These are phyloP conservation scores for Penicillium antarcticum DNA, from an alignment of 495 filamentous ascomycete genomes.

Conservation along the genomic window DNA sequence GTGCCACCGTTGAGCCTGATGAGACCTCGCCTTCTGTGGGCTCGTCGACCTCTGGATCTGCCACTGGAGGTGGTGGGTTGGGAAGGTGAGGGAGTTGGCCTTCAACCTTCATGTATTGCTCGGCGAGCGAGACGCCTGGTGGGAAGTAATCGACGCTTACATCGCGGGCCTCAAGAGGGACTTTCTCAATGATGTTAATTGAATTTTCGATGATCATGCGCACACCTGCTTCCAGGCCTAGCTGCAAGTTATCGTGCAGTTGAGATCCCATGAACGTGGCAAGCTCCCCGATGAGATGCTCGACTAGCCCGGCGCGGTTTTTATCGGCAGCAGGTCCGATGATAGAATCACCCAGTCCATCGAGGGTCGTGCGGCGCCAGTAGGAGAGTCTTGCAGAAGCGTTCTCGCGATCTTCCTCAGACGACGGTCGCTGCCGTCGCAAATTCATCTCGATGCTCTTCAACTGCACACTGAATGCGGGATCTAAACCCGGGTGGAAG, in stretches of 20 bases:
- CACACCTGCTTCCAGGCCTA: constrained; percentile 75
- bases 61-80: constrained; percentile 38
- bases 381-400: constrained; percentile 81
- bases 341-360: constrained; percentile 76
- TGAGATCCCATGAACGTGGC: constrained; percentile 65
- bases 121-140: constrained; percentile 64
- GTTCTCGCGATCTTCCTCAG: constrained; percentile 85
- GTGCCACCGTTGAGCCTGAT: constrained; percentile 26
- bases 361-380: constrained; percentile 91
- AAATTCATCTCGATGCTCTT: constrained; percentile 91
- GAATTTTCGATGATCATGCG: constrained; percentile 93
- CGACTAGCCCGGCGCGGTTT: constrained; percentile 62
- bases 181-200: constrained; percentile 77
- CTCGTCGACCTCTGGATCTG: constrained; percentile 16
- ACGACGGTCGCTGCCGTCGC: constrained; percentile 62
- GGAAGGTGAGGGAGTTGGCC: constrained; percentile 69
- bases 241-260: constrained; percentile 69
- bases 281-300: constrained; percentile 66
- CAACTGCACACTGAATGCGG: constrained; percentile 67
- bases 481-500: constrained; percentile 87
- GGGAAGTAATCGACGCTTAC: constrained; percentile 80
- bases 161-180: constrained; percentile 89
- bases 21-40: constrained; percentile 32
- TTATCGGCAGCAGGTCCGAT: constrained; percentile 60
- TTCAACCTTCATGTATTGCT: constrained; percentile 81